Conservation (phyloP, 2,329 filamentous ascomycete genomes). For the Colletotrichum ledebouriae region DNA sequence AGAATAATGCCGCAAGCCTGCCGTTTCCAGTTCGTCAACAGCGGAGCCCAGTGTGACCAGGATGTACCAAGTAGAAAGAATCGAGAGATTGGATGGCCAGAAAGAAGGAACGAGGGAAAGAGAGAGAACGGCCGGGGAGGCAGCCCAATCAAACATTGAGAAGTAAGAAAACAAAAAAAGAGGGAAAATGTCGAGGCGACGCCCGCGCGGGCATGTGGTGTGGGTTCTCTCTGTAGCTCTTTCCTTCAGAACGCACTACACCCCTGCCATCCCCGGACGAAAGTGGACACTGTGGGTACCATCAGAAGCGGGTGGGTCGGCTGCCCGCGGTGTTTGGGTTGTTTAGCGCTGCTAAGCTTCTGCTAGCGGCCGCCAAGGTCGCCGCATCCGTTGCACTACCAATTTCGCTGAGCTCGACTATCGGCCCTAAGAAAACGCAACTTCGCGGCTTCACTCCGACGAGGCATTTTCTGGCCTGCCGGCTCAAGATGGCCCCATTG, state of each 20-base stretch:
- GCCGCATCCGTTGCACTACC: slow-evolving; percentile 38
- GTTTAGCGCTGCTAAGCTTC: slow-evolving; percentile 43
- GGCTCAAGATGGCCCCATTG: slow-evolving; percentile 28
- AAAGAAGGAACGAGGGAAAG: slow-evolving; percentile 3
- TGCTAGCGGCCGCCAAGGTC: slow-evolving; percentile 38
- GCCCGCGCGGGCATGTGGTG: no score
- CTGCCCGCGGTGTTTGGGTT: slow-evolving; percentile 31
- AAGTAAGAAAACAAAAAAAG: not conserved
- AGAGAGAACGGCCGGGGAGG: not conserved
- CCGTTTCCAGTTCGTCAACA: slow-evolving; percentile 13
- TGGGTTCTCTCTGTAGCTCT: no score
- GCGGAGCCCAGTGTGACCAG: slow-evolving; percentile 10
- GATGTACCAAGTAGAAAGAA: not conserved
- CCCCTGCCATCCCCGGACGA: slow-evolving; percentile 30
- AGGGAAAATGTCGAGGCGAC: no score
- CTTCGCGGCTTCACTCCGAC: slow-evolving; percentile 20
- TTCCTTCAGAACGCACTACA: not conserved
- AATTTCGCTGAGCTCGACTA: slow-evolving; percentile 15
- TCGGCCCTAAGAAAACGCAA: slow-evolving; percentile 38
- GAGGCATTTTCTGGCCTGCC: not conserved
- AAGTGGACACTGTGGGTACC: not conserved
- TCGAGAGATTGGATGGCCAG: not conserved
- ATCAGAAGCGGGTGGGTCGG: not conserved
- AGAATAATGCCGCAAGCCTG: slow-evolving; percentile 37
- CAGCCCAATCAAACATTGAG: slow-evolving; percentile 7